Conservation (phyloP, 139 green algal species). For the Chlorella sp. region DNA sequence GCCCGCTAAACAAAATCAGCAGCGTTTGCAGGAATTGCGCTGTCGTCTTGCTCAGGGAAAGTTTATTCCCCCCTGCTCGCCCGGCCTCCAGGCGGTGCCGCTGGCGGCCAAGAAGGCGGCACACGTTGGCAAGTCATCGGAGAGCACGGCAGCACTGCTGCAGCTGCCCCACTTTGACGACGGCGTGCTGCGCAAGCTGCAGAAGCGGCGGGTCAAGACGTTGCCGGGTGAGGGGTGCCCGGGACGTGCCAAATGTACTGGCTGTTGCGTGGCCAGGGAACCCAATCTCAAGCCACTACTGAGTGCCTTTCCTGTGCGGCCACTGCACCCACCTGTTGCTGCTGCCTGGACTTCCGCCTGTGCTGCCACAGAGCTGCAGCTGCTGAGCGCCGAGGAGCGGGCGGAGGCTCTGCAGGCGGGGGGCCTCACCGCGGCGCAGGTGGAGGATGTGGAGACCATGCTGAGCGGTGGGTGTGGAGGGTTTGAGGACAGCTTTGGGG, state of each 20-base stretch:
- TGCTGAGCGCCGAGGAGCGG: constrained; percentile 49
- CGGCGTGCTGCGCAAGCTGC: constrained; percentile 72
- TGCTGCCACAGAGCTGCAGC: constrained; percentile 66
- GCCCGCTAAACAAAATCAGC: no score
- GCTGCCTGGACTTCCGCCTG: not conserved
- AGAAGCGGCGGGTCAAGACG: constrained; percentile 58
- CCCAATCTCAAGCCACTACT: not conserved
- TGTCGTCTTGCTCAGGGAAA: no score
- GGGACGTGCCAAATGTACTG: no score
- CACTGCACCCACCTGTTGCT: no score
- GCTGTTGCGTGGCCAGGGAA: not conserved
- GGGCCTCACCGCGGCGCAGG: constrained; percentile 46
- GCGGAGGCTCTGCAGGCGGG: constrained; percentile 37
- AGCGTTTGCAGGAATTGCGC: no score
- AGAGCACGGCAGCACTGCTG: constrained; percentile 59
- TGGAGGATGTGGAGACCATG: constrained; percentile 70
- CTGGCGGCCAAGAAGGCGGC: constrained; percentile 18
- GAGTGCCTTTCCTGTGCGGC: not conserved
- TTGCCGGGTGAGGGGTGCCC: constrained; percentile 60
- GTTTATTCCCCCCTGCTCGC: not conserved
- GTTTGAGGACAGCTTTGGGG: no score
- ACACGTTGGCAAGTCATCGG: constrained; percentile 25
- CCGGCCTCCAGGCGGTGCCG: constrained; percentile 30
- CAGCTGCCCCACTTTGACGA: constrained; percentile 81
- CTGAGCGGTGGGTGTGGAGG: constrained; percentile 31